Evolutionary conservation across 306 rosid genomes (phyloP).

Genomic region (Morella rubra): DNA sequence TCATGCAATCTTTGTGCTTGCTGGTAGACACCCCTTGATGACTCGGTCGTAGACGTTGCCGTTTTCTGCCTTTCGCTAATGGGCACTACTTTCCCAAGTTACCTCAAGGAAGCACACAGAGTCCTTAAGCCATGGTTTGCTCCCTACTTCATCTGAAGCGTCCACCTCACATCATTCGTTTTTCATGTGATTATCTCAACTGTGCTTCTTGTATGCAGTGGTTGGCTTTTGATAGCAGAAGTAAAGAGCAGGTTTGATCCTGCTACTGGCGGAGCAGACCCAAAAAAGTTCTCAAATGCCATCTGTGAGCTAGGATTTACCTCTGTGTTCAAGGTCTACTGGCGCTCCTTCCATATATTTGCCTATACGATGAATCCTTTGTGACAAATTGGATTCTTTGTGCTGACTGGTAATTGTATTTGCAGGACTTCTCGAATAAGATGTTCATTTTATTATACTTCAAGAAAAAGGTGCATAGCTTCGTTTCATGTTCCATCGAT

Average conservation of each 20-base stretch:
- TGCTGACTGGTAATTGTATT: constrained; percentile 36
- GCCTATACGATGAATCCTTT: background rate
- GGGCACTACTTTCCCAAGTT: constrained; percentile 81
- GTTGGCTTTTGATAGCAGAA: constrained; percentile 95
- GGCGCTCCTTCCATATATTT: constrained; percentile 18
- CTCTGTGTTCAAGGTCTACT: constrained; percentile 49
- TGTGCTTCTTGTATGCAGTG: constrained; percentile 43
- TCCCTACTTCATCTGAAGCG: background rate
- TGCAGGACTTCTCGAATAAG: constrained; percentile 91
- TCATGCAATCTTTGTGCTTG: constrained; percentile 15
- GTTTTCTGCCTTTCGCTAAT: constrained; percentile 91
- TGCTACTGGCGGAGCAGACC: constrained; percentile 85
- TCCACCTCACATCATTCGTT: background rate
- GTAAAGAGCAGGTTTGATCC: constrained; percentile 94
- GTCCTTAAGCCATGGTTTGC: constrained; percentile 75
- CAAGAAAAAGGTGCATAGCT: constrained; percentile 64
- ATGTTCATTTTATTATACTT: constrained; percentile 83
- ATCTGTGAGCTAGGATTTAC: constrained; percentile 71
- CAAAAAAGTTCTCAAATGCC: constrained; percentile 62
- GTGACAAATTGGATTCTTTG: background rate
- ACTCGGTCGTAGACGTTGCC: constrained; percentile 68
- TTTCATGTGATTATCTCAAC: constrained; percentile 26
- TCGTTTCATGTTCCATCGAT: constrained; percentile 6
- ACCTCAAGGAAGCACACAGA: constrained; percentile 73
- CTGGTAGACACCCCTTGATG: constrained; percentile 67